Evolutionary conservation across 768 basidiomycete species (phyloP), one percentile per base, ranked within the genome.

Genomic region (Lentinus tigrinus): DNA sequence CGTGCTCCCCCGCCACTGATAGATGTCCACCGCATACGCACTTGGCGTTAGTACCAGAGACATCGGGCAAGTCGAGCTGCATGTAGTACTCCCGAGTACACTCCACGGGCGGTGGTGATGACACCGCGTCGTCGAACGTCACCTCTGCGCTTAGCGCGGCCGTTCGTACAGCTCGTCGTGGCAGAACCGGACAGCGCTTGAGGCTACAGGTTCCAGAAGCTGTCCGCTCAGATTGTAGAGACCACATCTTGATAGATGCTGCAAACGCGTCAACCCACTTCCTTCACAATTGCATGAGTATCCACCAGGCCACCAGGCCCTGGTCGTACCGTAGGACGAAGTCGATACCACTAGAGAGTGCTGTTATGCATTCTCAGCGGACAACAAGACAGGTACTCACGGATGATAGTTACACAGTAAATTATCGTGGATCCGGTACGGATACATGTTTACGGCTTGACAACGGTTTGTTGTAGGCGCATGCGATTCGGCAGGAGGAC

Each of bases 401-500:
- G 77, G 95, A 63, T 97, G 93, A 60, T 85, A 80, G 69, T 98
- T 95, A 74, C 92, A 95, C 17, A 99, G 80, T 3, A 94, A 68
- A 47, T 98, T 84, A 66, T 98, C 96, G 69, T 97, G 98, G 36
- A 98, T 85, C 96, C 96, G 98, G 73, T 98, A 95, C 1, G 87
- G 87, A 70, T 98, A 95, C 5, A 85, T 82, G 69, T 98, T 94
- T 8, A 88, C 86, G 57, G 87, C 89, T 70, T 98, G 95, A 28
- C 96, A 82, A 69, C 96, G 97, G 21, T 80, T 77, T 24, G 85
- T 80, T 26, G 73, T 72, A 82, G 85, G 52, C 5, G 58, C 51
- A 21, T 52, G 39, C 16, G 39, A n/a, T 54, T 48, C 37, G 39
- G 6, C 34, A 31, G 31, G 16, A 14, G 5, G 3, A n/a, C n/a